Evolutionary conservation across 2,329 filamentous ascomycete species (phyloP).

Genomic region (Leptodontidium sp.): DNA sequence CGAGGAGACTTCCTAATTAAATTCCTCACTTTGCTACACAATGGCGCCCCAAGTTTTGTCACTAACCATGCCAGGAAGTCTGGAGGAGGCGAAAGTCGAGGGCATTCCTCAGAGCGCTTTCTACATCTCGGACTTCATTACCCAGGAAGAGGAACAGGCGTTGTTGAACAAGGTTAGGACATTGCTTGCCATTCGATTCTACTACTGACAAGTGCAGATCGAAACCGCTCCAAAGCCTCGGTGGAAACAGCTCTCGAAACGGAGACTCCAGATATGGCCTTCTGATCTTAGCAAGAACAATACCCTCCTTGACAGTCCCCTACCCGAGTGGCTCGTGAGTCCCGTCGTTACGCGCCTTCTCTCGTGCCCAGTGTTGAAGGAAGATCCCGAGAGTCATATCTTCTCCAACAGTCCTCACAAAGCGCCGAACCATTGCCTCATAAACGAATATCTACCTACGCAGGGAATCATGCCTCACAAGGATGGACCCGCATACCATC

Average conservation of each 20-base stretch:
- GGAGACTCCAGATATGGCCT: constrained; percentile 90
- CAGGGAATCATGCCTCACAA: constrained; percentile 98
- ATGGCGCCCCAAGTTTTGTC: constrained; percentile 24
- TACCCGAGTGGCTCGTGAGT: constrained; percentile 78
- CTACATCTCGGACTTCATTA: constrained; percentile 89
- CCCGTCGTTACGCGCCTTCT: constrained; percentile 72
- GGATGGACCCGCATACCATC: constrained; percentile 87
- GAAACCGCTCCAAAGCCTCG: constrained; percentile 72
- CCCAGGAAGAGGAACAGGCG: constrained; percentile 72
- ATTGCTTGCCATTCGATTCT: neutral
- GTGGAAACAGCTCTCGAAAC: constrained; percentile 89
- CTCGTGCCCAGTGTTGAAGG: constrained; percentile 54
- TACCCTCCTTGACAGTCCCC: constrained; percentile 74
- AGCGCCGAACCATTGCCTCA: constrained; percentile 86
- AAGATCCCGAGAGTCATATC: constrained; percentile 50
- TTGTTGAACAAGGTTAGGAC: constrained; percentile 75
- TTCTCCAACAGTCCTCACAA: constrained; percentile 74
- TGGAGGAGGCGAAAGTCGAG: constrained; percentile 61
- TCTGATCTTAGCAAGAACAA: constrained; percentile 83
- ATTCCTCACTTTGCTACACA: constrained; percentile 34
- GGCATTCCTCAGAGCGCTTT: constrained; percentile 72
- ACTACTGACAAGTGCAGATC: constrained; percentile 51
- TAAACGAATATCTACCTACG: constrained; percentile 89
- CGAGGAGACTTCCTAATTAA: neutral
- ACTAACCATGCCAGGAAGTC: constrained; percentile 44